Base-by-base conservation (phyloP, 2,329 filamentous ascomycete genomes). In the Xylaria sp. region DNA sequence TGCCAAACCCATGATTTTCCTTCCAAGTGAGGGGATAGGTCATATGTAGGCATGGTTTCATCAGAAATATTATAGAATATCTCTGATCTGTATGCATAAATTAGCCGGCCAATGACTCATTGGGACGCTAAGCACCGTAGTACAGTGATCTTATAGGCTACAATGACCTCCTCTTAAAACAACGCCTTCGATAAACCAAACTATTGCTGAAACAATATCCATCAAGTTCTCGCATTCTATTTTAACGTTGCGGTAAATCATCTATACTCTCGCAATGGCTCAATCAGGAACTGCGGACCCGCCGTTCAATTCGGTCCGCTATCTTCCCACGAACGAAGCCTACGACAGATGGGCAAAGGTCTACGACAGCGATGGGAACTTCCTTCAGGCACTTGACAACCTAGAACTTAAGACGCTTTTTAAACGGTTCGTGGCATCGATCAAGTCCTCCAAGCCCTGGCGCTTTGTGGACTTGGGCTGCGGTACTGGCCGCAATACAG, bases 351-450 rank as follows among this genome's bases (percentile, higher is more conserved):
- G 78, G 78, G 76, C 77, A 9, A 36, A 70, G 67, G 80, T 89
- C 50, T 91, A 91, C 79, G 89, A 91, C 77, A 86, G 82, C 36
- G 89, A 91, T 70, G 86, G 86, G 36, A 91, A 91, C 75, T 89
- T 91, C 76, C 82, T 92, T 0, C 89, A 91, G 79, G 83, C 84
- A 1, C 82, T 91, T 20, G 90, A 92, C 75, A 85, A 87, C 45
- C 70, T 84, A 15, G 85, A 90, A 73, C 83, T 91, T 72, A 74
- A 78, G 15, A 73, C 74, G 1, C 75, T 89, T 0, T 81, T 91
- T 0, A 84, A 86, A 0, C 70, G 75, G 0, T 84, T 88, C 52
- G 72, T 89, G 3, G 65, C 73, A 2, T 73, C 76, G 12, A 73
- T 81, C 53, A 67, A 63, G 46, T 70, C 71, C 18, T 56, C 72